Conservation (phyloP, 306 rosid species). For the Cucurbita pepo region DNA sequence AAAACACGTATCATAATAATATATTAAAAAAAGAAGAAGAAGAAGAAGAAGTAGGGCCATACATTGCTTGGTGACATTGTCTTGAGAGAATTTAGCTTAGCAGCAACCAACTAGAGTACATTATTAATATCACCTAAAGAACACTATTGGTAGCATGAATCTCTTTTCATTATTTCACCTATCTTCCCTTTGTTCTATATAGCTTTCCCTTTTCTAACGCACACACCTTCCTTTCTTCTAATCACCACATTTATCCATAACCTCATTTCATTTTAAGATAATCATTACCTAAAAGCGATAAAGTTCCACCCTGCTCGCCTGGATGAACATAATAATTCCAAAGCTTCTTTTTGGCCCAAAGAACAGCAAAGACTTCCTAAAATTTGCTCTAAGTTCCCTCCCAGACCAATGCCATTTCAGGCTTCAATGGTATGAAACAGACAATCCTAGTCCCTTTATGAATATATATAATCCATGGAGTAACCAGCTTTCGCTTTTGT, state of each 20-base stretch:
- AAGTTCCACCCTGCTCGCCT: not conserved
- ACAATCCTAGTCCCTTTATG: not conserved
- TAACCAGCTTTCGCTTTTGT: conserved; percentile 38
- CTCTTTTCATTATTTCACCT: not conserved
- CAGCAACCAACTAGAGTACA: not conserved
- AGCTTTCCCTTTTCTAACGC: not conserved
- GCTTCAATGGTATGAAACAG: not conserved
- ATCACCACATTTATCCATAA: not conserved
- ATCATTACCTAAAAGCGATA: not conserved
- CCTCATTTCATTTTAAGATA: not conserved
- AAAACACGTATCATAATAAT: not conserved
- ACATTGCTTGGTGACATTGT: conserved; percentile 3
- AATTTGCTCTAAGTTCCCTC: not conserved
- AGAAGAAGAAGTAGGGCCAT: not conserved
- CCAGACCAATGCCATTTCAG: not conserved
- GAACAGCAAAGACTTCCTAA: not conserved
- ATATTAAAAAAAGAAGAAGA: no score
- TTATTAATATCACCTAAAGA: not conserved
- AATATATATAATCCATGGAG: not conserved
- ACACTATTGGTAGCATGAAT: not conserved
- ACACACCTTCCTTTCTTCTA: not conserved
- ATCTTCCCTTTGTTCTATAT: not conserved
- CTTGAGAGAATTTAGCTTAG: not conserved
- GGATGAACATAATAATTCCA: not conserved
- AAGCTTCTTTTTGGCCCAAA: not conserved